These are phyloP conservation scores for Oryza longistaminata DNA, from an alignment of 176 grass and related monocot genomes.

Conservation along the genomic window DNA sequence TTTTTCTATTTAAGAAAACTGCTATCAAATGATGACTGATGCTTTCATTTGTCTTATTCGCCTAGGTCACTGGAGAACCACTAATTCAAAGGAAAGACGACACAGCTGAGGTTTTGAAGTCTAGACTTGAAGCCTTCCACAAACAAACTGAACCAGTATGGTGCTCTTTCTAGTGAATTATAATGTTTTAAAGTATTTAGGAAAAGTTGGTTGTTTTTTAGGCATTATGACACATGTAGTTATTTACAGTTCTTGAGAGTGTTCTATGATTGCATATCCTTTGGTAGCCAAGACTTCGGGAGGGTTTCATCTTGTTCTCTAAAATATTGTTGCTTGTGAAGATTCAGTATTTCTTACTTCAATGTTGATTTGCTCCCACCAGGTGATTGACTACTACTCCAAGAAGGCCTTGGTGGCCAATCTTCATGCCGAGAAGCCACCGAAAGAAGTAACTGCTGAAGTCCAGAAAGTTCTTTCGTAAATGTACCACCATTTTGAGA, in stretches of 20 bases:
- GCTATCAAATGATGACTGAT: background rate
- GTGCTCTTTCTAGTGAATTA: constrained; percentile 15
- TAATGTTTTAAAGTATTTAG: background rate
- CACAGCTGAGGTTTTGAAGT: constrained; percentile 72
- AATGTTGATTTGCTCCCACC: background rate
- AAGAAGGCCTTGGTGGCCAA: constrained; percentile 66
- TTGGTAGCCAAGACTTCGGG: background rate
- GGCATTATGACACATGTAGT: background rate
- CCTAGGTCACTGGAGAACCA: constrained; percentile 70
- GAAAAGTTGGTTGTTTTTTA: too few relatives aligned
- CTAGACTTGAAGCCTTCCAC: constrained; percentile 80
- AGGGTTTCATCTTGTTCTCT: background rate
- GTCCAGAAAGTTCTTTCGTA: constrained; percentile 64
- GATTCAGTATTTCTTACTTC: constrained; percentile 4
- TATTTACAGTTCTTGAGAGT: background rate
- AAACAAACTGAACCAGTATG: constrained; percentile 78
- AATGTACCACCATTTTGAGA: constrained; percentile 9
- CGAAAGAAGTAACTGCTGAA: constrained; percentile 56
- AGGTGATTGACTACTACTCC: constrained; percentile 73
- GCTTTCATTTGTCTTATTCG: background rate
- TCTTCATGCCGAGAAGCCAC: constrained; percentile 69
- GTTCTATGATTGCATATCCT: background rate
- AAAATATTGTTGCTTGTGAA: background rate
- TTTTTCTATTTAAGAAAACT: background rate
- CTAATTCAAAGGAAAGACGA: constrained; percentile 86